Conservation (phyloP, 1,284 basidiomycete genomes). For the Gomphus bonarii region DNA sequence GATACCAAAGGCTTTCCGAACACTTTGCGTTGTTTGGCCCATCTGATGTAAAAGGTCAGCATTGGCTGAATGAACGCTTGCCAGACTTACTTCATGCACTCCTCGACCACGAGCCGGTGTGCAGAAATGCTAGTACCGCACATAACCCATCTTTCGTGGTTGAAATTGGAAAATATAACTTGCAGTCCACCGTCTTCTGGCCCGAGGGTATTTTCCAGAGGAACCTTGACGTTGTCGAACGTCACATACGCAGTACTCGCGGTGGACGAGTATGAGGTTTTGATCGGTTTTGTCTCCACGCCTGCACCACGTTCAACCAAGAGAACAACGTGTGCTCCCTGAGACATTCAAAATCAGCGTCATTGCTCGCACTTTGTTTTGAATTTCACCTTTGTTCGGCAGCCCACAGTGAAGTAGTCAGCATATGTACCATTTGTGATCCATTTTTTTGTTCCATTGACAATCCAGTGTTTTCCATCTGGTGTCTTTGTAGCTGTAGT, state of each 20-base stretch:
- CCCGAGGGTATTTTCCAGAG: conserved; percentile 80
- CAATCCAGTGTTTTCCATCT: conserved; percentile 78
- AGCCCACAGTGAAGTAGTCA: conserved; percentile 66
- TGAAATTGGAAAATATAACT: conserved; percentile 73
- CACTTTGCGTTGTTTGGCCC: conserved; percentile 72
- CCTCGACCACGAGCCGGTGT: conserved; percentile 61
- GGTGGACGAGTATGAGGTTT: conserved; percentile 69
- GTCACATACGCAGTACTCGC: conserved; percentile 78
- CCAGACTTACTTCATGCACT: conserved; percentile 50
- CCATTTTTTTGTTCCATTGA: conserved; percentile 88
- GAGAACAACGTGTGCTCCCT: conserved; percentile 80
- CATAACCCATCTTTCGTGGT: conserved; percentile 74
- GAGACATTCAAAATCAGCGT: conserved; percentile 17
- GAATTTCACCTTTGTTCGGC: conserved; percentile 47
- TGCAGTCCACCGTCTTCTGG: conserved; percentile 74
- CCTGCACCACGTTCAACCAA: conserved; percentile 70
- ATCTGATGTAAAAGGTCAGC: conserved; percentile 29
- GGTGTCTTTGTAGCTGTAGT: conserved; percentile 64
- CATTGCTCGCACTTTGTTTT: background rate
- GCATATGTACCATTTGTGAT: conserved; percentile 85
- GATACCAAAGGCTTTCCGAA: conserved; percentile 79
- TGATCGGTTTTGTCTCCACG: conserved; percentile 79
- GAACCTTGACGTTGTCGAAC: conserved; percentile 82
- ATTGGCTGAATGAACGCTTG: conserved; percentile 14
- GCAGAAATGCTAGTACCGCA: conserved; percentile 60